Base-by-base conservation (phyloP, 2,329 filamentous ascomycete species). In the Alternaria solani region DNA sequence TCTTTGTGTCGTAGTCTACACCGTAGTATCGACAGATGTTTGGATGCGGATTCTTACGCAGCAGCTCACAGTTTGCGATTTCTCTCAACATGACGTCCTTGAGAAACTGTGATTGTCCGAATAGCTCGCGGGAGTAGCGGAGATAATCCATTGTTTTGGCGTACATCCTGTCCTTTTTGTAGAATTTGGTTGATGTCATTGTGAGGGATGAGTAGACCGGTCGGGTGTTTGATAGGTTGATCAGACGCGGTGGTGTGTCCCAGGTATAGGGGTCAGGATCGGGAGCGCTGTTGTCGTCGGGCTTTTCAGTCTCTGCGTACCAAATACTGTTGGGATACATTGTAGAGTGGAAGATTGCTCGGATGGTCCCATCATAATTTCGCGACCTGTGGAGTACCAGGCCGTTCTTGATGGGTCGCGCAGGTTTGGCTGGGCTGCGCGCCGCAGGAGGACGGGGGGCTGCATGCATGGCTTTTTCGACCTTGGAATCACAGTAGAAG, bases 131-230 rank as follows among this genome's bases (percentile, higher is more conserved):
- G 3, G 30, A 5, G 23, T 54, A 54, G 32, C 51, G 51, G 3
- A 54, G 41, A n/a, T 44, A 26, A 41, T 54, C 41, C 30, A 23
- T 36, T 20, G 43, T 25, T 20, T 55, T 55, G 28, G 32, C 11
- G 23, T 36, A 55, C 2, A 55, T 23, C 11, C 23, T 18, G 16
- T 23, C 20, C 14, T 26, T 38, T 23, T 7, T 30, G 4, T 9
- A 16, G n/a, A 36, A 46, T 11, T 46, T 55, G 41, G 41, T 8
- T 12, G 28, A 46, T 44, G 30, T 46, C 51, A 55, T 55, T 5
- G 23, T 30, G 3, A 9, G 2, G 14, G 16, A 5, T 28, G 46
- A 46, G 42, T 46, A 55, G 5, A 11, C 9, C 1, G 51, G 41
- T 20, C 41, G 30, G 8, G 25, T 12, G 5, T 36, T 26, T 14